Conservation (phyloP, 2,329 filamentous ascomycete genomes). For the Pezicula rhizophila region DNA sequence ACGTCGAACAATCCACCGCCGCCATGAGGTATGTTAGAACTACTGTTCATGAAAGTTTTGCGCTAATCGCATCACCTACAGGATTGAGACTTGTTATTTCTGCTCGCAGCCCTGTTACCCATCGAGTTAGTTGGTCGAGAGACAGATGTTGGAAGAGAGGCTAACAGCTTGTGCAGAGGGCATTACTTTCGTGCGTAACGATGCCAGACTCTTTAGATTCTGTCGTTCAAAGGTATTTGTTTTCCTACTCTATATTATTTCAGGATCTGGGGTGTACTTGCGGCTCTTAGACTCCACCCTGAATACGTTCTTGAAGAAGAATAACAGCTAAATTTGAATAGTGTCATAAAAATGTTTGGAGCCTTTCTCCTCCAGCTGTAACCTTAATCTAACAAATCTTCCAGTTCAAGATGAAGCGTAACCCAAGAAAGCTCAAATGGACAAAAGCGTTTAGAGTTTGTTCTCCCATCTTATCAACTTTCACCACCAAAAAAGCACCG, state of each 20-base stretch:
- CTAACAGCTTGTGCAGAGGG: background rate
- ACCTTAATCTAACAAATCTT: background rate
- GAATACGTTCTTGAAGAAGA: too few species aligned
- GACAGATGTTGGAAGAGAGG: background rate
- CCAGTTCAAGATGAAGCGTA: slow-evolving; percentile 95
- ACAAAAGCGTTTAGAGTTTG: slow-evolving; percentile 76
- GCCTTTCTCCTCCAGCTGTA: background rate
- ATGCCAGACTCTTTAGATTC: slow-evolving; percentile 49
- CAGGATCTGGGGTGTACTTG: too few species aligned
- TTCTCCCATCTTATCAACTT: too few species aligned
- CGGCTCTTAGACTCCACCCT: too few species aligned
- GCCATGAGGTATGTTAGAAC: slow-evolving; percentile 19
- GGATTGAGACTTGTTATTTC: slow-evolving; percentile 63
- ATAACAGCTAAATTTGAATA: too few species aligned
- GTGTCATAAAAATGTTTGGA: slow-evolving; percentile 51
- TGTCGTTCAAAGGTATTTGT: slow-evolving; percentile 29
- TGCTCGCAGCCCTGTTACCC: slow-evolving; percentile 65
- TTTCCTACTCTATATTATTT: too few species aligned
- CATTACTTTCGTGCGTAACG: slow-evolving; percentile 12
- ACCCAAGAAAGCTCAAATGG: slow-evolving; percentile 95
- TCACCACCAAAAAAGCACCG: too few species aligned
- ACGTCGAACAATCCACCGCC: slow-evolving; percentile 5
- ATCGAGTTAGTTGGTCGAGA: background rate
- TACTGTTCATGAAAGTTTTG: background rate
- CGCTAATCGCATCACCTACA: background rate